Conservation (phyloP, 306 rosid species). For the Malus fusca region DNA sequence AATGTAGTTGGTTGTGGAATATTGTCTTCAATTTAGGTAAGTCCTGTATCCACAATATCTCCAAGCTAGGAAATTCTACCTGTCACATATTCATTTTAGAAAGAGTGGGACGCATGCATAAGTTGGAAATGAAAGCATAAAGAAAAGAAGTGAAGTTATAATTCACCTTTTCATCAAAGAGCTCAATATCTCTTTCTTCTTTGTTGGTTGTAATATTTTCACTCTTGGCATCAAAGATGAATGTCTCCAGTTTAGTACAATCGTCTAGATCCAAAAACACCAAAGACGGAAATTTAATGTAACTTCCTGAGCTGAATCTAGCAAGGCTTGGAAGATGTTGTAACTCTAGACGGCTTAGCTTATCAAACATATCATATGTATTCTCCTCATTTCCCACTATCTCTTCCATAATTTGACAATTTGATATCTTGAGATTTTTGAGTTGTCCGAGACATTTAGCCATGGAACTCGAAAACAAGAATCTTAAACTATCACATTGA, state of each 20-base stretch:
- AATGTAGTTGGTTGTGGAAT: not conserved
- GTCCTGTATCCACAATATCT: not conserved
- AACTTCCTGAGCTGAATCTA: not conserved
- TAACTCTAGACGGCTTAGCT: not conserved
- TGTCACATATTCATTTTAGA: not conserved
- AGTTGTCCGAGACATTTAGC: no score
- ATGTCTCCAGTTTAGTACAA: not conserved
- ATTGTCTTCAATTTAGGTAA: not conserved
- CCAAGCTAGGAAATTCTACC: not conserved
- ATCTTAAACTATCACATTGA: no score
- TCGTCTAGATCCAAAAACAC: not conserved
- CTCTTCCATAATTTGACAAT: constrained; percentile 19
- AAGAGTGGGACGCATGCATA: not conserved
- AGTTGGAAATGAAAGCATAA: not conserved
- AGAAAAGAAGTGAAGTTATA: not conserved
- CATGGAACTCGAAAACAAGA: no score
- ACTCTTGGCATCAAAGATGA: not conserved
- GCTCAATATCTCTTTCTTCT: no score
- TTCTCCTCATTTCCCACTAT: not conserved
- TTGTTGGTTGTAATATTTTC: not conserved
- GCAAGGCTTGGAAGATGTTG: not conserved
- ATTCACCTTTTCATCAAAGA: not conserved
- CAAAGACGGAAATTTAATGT: not conserved
- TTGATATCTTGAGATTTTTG: constrained; percentile 13
- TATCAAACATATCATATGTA: not conserved